These are phyloP conservation scores for Thielaviopsis punctulata DNA, from an alignment of 2,329 filamentous ascomycete species.

Conservation along the genomic window DNA sequence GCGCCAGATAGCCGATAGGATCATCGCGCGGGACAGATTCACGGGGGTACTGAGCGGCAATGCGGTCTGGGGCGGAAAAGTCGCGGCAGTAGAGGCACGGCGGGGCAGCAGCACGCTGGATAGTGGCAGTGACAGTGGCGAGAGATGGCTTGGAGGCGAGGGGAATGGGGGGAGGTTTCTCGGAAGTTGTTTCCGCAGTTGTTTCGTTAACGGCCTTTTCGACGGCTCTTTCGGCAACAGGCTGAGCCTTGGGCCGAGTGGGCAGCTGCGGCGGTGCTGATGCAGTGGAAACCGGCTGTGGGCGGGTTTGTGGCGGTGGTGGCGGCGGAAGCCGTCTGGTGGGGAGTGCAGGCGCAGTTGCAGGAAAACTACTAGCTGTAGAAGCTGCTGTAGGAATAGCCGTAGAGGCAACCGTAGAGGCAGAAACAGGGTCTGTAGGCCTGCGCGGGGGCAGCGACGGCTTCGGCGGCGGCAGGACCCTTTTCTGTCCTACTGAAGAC, in stretches of 20 bases:
- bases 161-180: slow-evolving; percentile 38
- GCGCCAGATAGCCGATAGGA: slow-evolving; percentile 58
- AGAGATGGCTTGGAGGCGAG: slow-evolving; percentile 33
- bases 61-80: slow-evolving; percentile 63
- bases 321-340: slow-evolving; percentile 24
- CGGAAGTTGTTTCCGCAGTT: too few relatives aligned
- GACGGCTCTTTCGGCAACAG: too few relatives aligned
- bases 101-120: slow-evolving; percentile 15
- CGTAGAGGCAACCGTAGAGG: not conserved
- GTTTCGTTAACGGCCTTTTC: slow-evolving; percentile 17
- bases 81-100: slow-evolving; percentile 72
- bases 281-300: not conserved
- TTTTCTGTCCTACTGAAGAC: too few relatives aligned
- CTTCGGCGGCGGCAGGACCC: not conserved
- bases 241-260: not conserved
- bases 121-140: slow-evolving; percentile 19
- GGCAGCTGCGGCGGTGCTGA: not conserved
- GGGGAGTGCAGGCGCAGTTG: not conserved
- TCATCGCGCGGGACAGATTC: slow-evolving; percentile 47
- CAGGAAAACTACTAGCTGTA: not conserved
- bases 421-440: slow-evolving; percentile 1
- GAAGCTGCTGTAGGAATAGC: not conserved
- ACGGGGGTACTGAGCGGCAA: slow-evolving; percentile 62
- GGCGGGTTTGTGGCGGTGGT: slow-evolving; percentile 13
- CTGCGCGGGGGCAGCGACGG: slow-evolving; percentile 1